These are phyloP conservation scores for Allantophomopsis cytisporea DNA, from an alignment of 2,329 filamentous ascomycete genomes.

Conservation along the genomic window DNA sequence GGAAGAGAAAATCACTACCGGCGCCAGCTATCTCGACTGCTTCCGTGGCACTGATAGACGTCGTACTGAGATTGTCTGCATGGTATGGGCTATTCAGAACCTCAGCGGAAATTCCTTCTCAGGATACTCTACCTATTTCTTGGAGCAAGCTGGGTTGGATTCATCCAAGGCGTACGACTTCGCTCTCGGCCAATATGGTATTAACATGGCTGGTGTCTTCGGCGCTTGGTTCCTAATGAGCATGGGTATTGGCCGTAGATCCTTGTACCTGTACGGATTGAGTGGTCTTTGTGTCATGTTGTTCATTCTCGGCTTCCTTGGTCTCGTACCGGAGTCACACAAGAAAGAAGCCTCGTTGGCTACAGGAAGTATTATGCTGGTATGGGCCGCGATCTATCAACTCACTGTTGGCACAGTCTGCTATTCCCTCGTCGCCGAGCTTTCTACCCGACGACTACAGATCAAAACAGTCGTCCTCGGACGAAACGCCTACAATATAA, in stretches of 20 bases:
- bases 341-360: slow-evolving; percentile 11
- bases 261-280: slow-evolving; percentile 35
- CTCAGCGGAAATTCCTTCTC: slow-evolving; percentile 50
- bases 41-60: slow-evolving; percentile 32
- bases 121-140: slow-evolving; percentile 49
- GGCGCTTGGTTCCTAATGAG: slow-evolving; percentile 36
- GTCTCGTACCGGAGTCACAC: slow-evolving; percentile 18
- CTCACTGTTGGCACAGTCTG: slow-evolving; percentile 79
- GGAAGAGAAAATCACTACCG: slow-evolving; percentile 30
- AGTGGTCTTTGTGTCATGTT: slow-evolving; percentile 43
- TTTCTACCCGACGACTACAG: slow-evolving; percentile 70
- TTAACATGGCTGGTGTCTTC: slow-evolving; percentile 38
- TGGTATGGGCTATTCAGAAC: slow-evolving; percentile 53
- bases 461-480: slow-evolving; percentile 88
- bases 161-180: slow-evolving; percentile 37
- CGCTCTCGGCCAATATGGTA: slow-evolving; percentile 31
- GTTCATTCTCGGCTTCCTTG: slow-evolving; percentile 64
- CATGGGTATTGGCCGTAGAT: slow-evolving; percentile 30
- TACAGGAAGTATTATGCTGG: slow-evolving; percentile 54
- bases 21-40: slow-evolving; percentile 35
- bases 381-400: slow-evolving; percentile 76
- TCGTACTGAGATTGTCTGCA: slow-evolving; percentile 41
- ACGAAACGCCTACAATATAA: slow-evolving; percentile 57
- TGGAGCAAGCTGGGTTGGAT: slow-evolving; percentile 39
- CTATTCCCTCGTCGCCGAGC: slow-evolving; percentile 76